Base-by-base conservation (phyloP, 1,284 basidiomycete species). In the Cryptococcus sp. region DNA sequence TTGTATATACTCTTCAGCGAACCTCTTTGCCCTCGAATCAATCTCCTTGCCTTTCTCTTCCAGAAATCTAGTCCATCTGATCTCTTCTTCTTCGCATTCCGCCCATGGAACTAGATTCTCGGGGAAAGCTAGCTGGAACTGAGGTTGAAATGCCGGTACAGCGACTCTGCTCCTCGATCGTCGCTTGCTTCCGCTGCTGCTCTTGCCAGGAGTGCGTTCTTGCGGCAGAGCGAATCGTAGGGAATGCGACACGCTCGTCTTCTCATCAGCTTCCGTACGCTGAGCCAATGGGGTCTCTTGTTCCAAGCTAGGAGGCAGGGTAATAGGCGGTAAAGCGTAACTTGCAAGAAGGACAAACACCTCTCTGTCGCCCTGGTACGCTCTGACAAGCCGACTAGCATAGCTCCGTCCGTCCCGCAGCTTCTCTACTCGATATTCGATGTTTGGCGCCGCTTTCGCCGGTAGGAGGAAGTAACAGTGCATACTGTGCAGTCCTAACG, bases 301-400 rank as follows among this genome's bases (percentile, higher is more conserved):
- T 22, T 20, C 35, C 4, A 50, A 35, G 6, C 22, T 25, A 1
- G 2, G 16, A 19, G 62, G 62, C 2, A 69, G 48, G 17, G 27
- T 38, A 3, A 56, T 60, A 23, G 85, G 73, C 1, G 90, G 88
- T 41, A 83, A 81, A 61, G 93, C 88, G 81, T 93, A 96, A 1
- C 91, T 94, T 71, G 89, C 92, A 61, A 90, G 80, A 74, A 95
- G 82, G 56, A 89, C 84, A 77, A 95, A 96, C 64, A 96, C 85
- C 46, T 84, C 83, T 48, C 82, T 81, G 41, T 89, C 90, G 50
- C 85, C 84, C 75, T 97, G 93, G 38, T 83, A 81, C 1, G 88
- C 88, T 71, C 86, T 86, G 61, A 93, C 90, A 4, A 86, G 82
- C 86, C 86, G 59, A 7, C 66, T 74, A 16, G 73, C 67, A 40